These are phyloP conservation scores for Vararia minispora DNA, from an alignment of 768 basidiomycete species.

Conservation along the genomic window DNA sequence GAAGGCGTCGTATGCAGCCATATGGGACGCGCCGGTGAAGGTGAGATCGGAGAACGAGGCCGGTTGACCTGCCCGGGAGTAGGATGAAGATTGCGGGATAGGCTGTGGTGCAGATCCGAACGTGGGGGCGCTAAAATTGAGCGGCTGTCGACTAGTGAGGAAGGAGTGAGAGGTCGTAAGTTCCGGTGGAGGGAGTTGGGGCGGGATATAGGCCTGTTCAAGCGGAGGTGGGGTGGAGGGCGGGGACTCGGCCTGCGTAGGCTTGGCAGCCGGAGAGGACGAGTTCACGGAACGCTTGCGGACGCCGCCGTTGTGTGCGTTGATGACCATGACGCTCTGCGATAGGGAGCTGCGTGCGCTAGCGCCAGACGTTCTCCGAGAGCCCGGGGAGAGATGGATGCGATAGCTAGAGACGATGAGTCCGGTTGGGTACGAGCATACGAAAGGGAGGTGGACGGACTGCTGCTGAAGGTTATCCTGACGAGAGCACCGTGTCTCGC, in stretches of 20 bases:
- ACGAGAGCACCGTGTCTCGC: slow-evolving; percentile 80
- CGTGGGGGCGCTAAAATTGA: too few species aligned
- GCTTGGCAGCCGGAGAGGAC: slow-evolving; percentile 1
- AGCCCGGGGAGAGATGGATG: slow-evolving; percentile 74
- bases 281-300: slow-evolving; percentile 11
- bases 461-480: slow-evolving; percentile 78
- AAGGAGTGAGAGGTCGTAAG: slow-evolving; percentile 1
- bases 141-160: too few species aligned
- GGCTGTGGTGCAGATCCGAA: too few species aligned
- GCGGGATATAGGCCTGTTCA: slow-evolving; percentile 12
- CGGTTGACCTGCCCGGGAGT: too few species aligned
- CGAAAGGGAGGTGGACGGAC: slow-evolving; percentile 24
- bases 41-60: too few species aligned
- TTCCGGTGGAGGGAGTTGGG: slow-evolving; percentile 11
- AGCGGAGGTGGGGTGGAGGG: slow-evolving; percentile 18
- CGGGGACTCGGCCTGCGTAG: slow-evolving; percentile 9
- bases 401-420: slow-evolving; percentile 42
- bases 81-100: too few species aligned
- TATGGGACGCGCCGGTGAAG: too few species aligned
- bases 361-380: slow-evolving; percentile 47
- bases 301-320: slow-evolving; percentile 11
- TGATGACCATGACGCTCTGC: slow-evolving; percentile 5
- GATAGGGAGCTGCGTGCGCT: background rate
- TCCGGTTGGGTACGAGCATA: background rate
- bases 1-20: too few species aligned